Base-by-base conservation (phyloP, 306 rosid species). In the Prunus kanzakura region DNA sequence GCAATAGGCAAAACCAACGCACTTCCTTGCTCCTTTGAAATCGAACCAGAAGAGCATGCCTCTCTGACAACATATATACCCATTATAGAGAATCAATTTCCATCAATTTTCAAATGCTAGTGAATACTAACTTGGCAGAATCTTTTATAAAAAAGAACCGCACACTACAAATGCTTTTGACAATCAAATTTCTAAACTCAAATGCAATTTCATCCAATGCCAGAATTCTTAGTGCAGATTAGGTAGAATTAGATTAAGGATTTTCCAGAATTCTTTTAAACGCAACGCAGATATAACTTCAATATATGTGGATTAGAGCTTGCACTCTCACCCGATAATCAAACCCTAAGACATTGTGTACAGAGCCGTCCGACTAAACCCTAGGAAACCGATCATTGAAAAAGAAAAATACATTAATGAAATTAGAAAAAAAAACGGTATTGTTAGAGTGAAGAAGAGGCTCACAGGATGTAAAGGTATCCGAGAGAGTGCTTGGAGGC, bases 401-500 rank as follows among this genome's bases (percentile, higher is more conserved):
- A 60, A 12, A 60, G 3, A 19, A 23, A 60, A 41, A 63, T n/a
- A 63, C 25, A 9, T 5, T n/a, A 25, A 18, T 2, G 13, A 41
- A 52, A 0, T 2, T 30, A 10, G 4, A 14, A 20, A 62, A 57
- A 57, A 20, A 69, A 3, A 60, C 22, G 45, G 20, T 0, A 41
- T 8, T 25, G 35, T 29, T 22, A 47, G 22, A 69, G 30, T 18
- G 51, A 69, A 32, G 32, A 62, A 69, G 67, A 71, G 45, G 78
- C 79, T 60, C 82, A 93, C 97, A 91, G 76, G 70, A 93, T 65
- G 82, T 83, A 93, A 55, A 93, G 92, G 76, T 76, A 91, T 55
- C 96, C 97, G 19, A 93, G 91, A 72, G 97, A 88, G 47, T 95
- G 97, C 2, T 55, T 14, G 50, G 87, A 78, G 8, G 98, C 92